Conservation (phyloP, 2,329 filamentous ascomycete genomes). For the Cladosporium sphaerospermum region DNA sequence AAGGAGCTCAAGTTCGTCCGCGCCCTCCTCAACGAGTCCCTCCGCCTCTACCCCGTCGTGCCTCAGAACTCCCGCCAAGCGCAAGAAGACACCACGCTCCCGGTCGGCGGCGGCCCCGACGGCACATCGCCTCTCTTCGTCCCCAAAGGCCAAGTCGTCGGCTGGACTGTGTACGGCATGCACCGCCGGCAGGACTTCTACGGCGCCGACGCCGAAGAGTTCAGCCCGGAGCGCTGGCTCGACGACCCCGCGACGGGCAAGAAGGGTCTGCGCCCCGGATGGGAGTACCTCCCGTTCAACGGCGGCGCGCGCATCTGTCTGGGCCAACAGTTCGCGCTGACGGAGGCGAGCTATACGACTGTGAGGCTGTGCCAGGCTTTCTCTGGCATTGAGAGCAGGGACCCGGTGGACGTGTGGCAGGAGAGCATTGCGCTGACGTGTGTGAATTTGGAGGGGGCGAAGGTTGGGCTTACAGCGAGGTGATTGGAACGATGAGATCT, state of each 20-base stretch:
- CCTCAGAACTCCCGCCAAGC: constrained; percentile 73
- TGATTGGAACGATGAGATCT: background rate
- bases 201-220: constrained; percentile 40
- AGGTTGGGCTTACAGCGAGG: constrained; percentile 23
- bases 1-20: constrained; percentile 37
- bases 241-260: constrained; percentile 24
- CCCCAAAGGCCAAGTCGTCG: constrained; percentile 58
- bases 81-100: constrained; percentile 67
- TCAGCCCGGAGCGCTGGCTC: constrained; percentile 34
- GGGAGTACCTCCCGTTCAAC: constrained; percentile 35
- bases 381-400: constrained; percentile 36
- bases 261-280: constrained; percentile 29
- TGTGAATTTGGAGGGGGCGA: constrained; percentile 25
- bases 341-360: constrained; percentile 9
- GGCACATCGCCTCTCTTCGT: constrained; percentile 56
- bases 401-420: constrained; percentile 24
- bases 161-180: constrained; percentile 65
- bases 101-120: constrained; percentile 53
- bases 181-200: constrained; percentile 57
- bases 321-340: constrained; percentile 17
- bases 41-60: constrained; percentile 70
- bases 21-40: constrained; percentile 67
- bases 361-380: constrained; percentile 63
- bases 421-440: constrained; percentile 26
- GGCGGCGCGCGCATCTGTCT: constrained; percentile 24